Base-by-base conservation (phyloP, 2,329 filamentous ascomycete genomes). In the Alternaria viburni region DNA sequence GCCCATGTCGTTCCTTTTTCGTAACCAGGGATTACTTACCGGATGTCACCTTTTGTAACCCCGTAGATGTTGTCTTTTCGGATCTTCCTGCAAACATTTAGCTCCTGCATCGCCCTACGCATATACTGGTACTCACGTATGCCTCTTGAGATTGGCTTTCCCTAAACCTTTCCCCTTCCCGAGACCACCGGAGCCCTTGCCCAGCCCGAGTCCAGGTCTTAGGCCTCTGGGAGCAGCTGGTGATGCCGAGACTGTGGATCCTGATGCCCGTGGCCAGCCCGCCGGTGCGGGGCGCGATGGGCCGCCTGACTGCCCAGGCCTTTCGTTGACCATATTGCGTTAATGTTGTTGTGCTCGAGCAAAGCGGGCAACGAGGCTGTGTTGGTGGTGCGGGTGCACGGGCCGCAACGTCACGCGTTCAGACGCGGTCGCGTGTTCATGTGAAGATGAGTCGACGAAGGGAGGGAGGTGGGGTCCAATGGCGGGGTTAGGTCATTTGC, bases 11-110 rank as follows among this genome's bases (percentile, higher is more conserved):
- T 51, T 51, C 21, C 21, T 44, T 19, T 8, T 51, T 43, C 13
- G 45, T 36, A 6, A 60, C 23, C n/a, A 13, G 44, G 21, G 58
- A 49, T 10, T 7, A 62, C 75, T 54, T 68, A 79, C 78, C 74
- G 58, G 12, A 81, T 79, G 57, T 78, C 77, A 3, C 73, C 70
- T 19, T 79, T 79, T 0, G 78, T 78, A 15, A 81, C 69, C 3
- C 74, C 76, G 8, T 68, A 60, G 7, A 81, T 78, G 1, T 64
- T 78, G 23, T 80, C 79, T 11, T 73, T 62, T 3, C 71, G 70
- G 0, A 79, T 47, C 49, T 77, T 80, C 49, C 77, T 80, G 19
- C 19, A 36, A 21, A 19, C 13, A 17, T 23, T 74, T 19, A 73
- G 65, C 25, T 26, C 19, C 11, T n/a, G 19, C 19, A 41, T 25